Evolutionary conservation across 2,329 filamentous ascomycete species (phyloP).

Genomic region (Karstenula rhodostoma): DNA sequence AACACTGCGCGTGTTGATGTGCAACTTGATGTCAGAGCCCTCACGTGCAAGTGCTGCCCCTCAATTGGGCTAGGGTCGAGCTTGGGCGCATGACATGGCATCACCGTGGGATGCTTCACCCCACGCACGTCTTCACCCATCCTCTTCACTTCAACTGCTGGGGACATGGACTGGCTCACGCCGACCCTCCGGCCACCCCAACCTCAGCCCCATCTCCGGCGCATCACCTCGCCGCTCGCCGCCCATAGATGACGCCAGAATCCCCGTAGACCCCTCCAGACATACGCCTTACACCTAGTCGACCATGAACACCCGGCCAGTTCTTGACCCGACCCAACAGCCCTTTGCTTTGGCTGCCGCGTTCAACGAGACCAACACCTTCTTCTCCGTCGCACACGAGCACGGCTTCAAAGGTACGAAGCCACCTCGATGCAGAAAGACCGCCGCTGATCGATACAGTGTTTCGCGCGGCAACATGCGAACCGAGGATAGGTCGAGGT

Average conservation of each 20-base stretch:
- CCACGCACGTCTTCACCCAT: conserved; percentile 6
- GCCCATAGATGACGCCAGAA: conserved; percentile 25
- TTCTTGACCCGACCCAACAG: conserved; percentile 78
- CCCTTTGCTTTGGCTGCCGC: conserved; percentile 81
- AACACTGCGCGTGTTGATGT: not conserved
- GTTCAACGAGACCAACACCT: conserved; percentile 85
- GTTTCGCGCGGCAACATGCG: conserved; percentile 42
- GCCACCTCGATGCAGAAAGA: not conserved
- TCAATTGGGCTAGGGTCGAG: conserved; percentile 5
- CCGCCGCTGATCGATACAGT: conserved; percentile 33
- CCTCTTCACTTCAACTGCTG: conserved; percentile 15
- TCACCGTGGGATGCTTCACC: not conserved
- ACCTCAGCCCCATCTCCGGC: not conserved
- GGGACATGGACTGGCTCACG: conserved; percentile 29
- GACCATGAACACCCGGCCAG: conserved; percentile 85
- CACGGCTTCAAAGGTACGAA: conserved; percentile 81
- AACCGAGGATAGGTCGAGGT: conserved; percentile 43
- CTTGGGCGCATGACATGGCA: conserved; percentile 25
- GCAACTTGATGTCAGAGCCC: not conserved
- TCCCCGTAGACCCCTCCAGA: not conserved
- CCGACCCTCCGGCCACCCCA: conserved; percentile 26
- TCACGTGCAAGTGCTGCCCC: conserved; percentile 1
- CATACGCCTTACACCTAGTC: not conserved
- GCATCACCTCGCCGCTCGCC: conserved; percentile 1
- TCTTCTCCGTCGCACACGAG: conserved; percentile 87